A percentile compares a stretch with the other conserved stretches of the same genome.
Conservation (phyloP, 352 stramenopile genomes). For the Phytophthora boehmeriae region DNA sequence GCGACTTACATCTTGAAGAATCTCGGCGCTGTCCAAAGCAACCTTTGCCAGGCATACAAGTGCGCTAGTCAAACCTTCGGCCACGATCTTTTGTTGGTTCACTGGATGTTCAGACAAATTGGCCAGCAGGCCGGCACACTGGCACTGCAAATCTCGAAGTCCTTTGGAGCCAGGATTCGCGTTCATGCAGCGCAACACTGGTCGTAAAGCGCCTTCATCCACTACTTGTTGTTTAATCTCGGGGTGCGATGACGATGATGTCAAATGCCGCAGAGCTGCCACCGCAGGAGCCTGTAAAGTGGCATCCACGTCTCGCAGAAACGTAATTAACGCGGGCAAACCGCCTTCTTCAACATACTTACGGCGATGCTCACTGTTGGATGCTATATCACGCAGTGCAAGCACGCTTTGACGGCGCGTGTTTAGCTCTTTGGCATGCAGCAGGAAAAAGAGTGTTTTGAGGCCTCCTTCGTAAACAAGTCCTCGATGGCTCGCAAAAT, state of each 20-base stretch:
- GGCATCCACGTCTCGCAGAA: constrained; percentile 89
- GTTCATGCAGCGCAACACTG: constrained; percentile 88
- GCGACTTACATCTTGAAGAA: constrained; percentile 94
- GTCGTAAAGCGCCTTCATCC: constrained; percentile 77
- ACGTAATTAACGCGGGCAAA: constrained; percentile 85
- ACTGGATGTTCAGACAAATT: constrained; percentile 93
- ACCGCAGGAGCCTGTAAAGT: constrained; percentile 90
- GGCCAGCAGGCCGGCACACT: constrained; percentile 93
- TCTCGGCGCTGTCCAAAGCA: constrained; percentile 86
- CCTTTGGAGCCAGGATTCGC: constrained; percentile 66
- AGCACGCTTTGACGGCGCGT: constrained; percentile 91
- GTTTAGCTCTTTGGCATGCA: constrained; percentile 91
- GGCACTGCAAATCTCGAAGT: constrained; percentile 90
- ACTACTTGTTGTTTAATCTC: constrained; percentile 91
- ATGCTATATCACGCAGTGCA: constrained; percentile 90
- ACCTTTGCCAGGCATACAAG: constrained; percentile 78
- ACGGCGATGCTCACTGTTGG: constrained; percentile 89
- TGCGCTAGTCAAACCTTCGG: constrained; percentile 86
- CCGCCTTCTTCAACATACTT: constrained; percentile 90
- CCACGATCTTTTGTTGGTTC: constrained; percentile 93
- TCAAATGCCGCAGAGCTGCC: constrained; percentile 92
- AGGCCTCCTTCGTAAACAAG: constrained; percentile 90
- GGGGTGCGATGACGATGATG: constrained; percentile 54
- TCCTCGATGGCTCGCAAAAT: constrained; percentile 87
- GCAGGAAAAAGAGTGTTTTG: constrained; percentile 91